phyloP scores from a whole-genome alignment of 2,329 filamentous ascomycete genomes.

The Laburnicola sp. region DNA sequence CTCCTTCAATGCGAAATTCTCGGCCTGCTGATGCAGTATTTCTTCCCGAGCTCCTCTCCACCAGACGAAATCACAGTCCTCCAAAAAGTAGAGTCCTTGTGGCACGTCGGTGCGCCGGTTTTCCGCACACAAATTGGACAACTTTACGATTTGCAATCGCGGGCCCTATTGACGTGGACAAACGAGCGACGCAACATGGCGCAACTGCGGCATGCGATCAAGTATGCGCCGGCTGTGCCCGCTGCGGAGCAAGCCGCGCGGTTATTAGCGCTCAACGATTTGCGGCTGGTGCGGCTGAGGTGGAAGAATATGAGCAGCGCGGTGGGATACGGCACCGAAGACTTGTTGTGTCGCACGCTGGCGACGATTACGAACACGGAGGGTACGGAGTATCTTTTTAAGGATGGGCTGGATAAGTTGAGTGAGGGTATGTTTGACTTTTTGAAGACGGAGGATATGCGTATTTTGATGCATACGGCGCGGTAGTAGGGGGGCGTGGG shows the following conservation, averaged over 20 bases:
- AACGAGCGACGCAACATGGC: slow-evolving; percentile 36
- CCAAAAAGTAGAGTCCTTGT: slow-evolving; percentile 32
- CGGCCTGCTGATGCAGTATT: slow-evolving; percentile 34
- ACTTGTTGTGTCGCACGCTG: slow-evolving; percentile 39
- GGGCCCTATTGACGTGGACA: slow-evolving; percentile 38
- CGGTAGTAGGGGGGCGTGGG: too few relatives aligned
- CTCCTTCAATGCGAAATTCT: slow-evolving; percentile 40
- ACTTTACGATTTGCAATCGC: slow-evolving; percentile 32
- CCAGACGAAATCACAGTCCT: slow-evolving; percentile 33
- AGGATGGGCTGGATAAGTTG: slow-evolving; percentile 34
- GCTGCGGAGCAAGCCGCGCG: slow-evolving; percentile 36
- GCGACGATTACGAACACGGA: slow-evolving; percentile 39
- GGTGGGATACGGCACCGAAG: slow-evolving; percentile 37
- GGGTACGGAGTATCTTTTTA: slow-evolving; percentile 40
- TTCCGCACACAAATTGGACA: slow-evolving; percentile 32
- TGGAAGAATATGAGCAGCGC: slow-evolving; percentile 44
- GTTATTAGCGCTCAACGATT: slow-evolving; percentile 40
- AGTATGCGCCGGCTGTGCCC: slow-evolving; percentile 27
- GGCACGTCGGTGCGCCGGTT: slow-evolving; percentile 29
- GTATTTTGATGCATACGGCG: slow-evolving; percentile 36
- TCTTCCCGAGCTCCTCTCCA: slow-evolving; percentile 31
- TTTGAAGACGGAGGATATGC: slow-evolving; percentile 34
- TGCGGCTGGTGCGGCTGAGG: slow-evolving; percentile 38
- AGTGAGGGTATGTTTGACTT: slow-evolving; percentile 39
- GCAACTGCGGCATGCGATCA: slow-evolving; percentile 28